Evolutionary conservation across 1,284 basidiomycete genomes (phyloP), one percentile per base, ranked within the genome.

Genomic region (Ganoderma lingzhi): DNA sequence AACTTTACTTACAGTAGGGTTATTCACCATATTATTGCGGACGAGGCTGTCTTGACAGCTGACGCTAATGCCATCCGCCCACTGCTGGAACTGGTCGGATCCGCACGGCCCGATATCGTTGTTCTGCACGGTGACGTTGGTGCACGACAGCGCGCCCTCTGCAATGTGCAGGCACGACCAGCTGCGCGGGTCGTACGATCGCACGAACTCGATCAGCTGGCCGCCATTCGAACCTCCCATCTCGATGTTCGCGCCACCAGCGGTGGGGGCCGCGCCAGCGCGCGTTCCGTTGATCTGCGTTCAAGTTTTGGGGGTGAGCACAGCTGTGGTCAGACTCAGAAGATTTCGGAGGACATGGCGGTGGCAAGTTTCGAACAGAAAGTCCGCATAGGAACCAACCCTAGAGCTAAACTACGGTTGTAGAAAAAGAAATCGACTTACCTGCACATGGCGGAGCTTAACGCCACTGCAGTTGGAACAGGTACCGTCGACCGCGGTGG

Each of bases 1-100:
- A 60, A 32, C 2, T 59, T 41, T 41, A 58, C 76, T 72, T 62
- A 79, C 78, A 0, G 95, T 96, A 4, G 94, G 85, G 68, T 87
- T 88, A 71, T 87, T 85, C 65, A 96, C 83, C 79, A 88, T 85
- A 79, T 96, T 96, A 75, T 92, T 90, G 65, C 86, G 86, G 44
- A 96, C 86, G 48, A 88, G 73, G 70, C 88, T 87, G 74, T 90
- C 88, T 67, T 81, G 82, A 79, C 95, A 96, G 64, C 89, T 89
- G 67, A 96, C 78, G 72, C 92, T 94, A 76, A 96, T 93, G 2
- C 94, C 95, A 75, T 96, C 94, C 2, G 95, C 92, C 95, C 94
- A 96, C 77, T 93, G 80, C 73, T 89, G 86, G 75, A 87, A 93
- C 1, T 73, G 72, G 67, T 91, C 88, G 1, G 86, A 87, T 4